Conservation (phyloP, 2,329 filamentous ascomycete genomes). For the Coniosporium tulheliwenetii region DNA sequence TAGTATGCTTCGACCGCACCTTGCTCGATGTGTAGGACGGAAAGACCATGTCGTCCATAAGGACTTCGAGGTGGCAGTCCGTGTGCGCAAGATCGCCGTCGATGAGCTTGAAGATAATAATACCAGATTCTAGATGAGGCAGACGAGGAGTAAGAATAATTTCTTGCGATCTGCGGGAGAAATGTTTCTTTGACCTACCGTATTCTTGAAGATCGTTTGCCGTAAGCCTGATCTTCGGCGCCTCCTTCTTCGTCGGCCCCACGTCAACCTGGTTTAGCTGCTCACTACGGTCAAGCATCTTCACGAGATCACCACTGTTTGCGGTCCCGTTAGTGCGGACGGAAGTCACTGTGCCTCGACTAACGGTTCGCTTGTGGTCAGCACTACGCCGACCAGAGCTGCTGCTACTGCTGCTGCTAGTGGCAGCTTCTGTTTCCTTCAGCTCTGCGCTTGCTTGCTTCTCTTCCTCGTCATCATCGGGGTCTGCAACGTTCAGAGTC, state of each 20-base stretch:
- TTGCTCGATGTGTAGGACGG: slow-evolving; percentile 73
- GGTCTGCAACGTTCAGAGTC: slow-evolving; percentile 72
- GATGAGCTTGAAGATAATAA: slow-evolving; percentile 87
- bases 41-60: slow-evolving; percentile 91
- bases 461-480: slow-evolving; percentile 63
- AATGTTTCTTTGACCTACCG: slow-evolving; percentile 29
- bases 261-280: slow-evolving; percentile 30
- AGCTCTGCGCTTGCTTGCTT: slow-evolving; percentile 21
- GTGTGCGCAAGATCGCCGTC: slow-evolving; percentile 70
- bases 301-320: slow-evolving; percentile 21
- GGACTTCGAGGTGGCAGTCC: slow-evolving; percentile 66
- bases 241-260: slow-evolving; percentile 35
- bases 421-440: slow-evolving; percentile 2
- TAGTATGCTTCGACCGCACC: slow-evolving; percentile 50
- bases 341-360: slow-evolving; percentile 25
- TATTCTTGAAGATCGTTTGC: slow-evolving; percentile 70
- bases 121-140: slow-evolving; percentile 53
- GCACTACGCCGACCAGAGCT: slow-evolving; percentile 1
- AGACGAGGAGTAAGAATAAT: background rate
- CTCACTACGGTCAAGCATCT: slow-evolving; percentile 30
- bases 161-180: background rate
- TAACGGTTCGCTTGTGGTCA: slow-evolving; percentile 9
- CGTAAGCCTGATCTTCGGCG: slow-evolving; percentile 63
- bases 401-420: slow-evolving; percentile 6
- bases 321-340: slow-evolving; percentile 16